Evolutionary conservation across 1,284 basidiomycete genomes (phyloP).

Genomic region (Anthracocystis setariae): DNA sequence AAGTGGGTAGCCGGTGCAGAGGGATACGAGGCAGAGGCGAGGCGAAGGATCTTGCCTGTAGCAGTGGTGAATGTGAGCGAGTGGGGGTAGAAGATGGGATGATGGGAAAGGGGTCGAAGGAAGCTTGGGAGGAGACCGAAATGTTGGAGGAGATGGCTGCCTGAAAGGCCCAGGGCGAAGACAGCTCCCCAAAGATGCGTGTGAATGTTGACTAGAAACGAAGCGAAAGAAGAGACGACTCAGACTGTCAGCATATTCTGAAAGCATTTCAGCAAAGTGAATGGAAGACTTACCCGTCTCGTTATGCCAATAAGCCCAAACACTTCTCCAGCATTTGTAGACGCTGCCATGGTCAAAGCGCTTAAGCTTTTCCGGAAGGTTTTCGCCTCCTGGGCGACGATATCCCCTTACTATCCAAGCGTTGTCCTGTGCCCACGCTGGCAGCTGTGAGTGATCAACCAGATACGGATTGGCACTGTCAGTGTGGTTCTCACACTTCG

Average conservation of each 20-base stretch:
- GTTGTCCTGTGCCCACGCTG: conserved; percentile 62
- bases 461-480: conserved; percentile 46
- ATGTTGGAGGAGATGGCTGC: conserved; percentile 52
- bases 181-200: conserved; percentile 82
- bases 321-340: conserved; percentile 61
- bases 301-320: conserved; percentile 67
- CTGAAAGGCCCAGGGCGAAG: conserved; percentile 74
- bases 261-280: neutral
- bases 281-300: conserved; percentile 55
- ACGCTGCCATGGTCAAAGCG: conserved; percentile 58
- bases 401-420: conserved; percentile 62
- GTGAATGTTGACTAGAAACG: conserved; percentile 82
- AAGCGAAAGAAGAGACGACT: neutral
- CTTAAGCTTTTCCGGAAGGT: conserved; percentile 28
- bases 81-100: conserved; percentile 53
- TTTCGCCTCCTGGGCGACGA: conserved; percentile 59
- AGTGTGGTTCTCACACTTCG: neutral
- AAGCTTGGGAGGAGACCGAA: conserved; percentile 40
- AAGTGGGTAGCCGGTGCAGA: neutral
- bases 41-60: conserved; percentile 42
- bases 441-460: conserved; percentile 56
- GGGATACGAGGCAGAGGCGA: conserved; percentile 47
- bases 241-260: neutral
- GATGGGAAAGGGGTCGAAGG: conserved; percentile 49
- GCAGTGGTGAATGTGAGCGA: conserved; percentile 47